Evolutionary conservation across 192 early-diverging fungal genomes (phyloP), one percentile per base, ranked within the genome.

Genomic region (Polychytrium aggregatum): DNA sequence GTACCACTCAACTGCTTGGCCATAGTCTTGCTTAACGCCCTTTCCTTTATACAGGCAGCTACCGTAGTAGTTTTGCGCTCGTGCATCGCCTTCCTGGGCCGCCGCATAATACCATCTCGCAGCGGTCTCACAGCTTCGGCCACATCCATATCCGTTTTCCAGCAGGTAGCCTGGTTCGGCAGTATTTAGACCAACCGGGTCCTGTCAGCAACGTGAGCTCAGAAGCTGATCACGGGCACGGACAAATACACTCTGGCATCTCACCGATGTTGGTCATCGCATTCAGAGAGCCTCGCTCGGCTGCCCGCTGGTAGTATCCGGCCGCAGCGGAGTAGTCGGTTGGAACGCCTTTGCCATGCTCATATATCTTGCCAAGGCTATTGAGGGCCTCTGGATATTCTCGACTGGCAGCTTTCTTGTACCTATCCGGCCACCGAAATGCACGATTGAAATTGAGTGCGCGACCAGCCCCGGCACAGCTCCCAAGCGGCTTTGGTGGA

Each of bases 291-390:
- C 65, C 67, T 16, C 43, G 42, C 30, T 72, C 55, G 7, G 66
- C 64, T 6, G 70, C 69, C 18, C 55, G 52, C 2, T 58, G 58
- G 46, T 72, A 76, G 6, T 50, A 51, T 13, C 44, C 53, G 17
- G 24, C 33, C 3, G 67, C 67, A 8, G 55, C 44, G 2, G 38
- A 30, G 22, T 37, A 43, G 38, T 67, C 64, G 2, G 26, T 33
- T 36, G 50, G 46, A 3, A 60, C 57, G 18, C 70, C 68, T 37
- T 52, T 59, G 18, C 73, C 73, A 2, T 41, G 10, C 37, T 72
- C 64, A 40, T 71, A 60, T 24, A 76, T 68, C 2, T 67, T 52
- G 8, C 59, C 74, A 25, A 76, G 39, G 44, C 67, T 56, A 33
- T 46, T 42, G 20, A 67, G 33, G 7, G 74, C 54, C 17, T 69